These are phyloP conservation scores for Hypoxylon rickii DNA, from an alignment of 495 filamentous ascomycete species.

Conservation along the genomic window DNA sequence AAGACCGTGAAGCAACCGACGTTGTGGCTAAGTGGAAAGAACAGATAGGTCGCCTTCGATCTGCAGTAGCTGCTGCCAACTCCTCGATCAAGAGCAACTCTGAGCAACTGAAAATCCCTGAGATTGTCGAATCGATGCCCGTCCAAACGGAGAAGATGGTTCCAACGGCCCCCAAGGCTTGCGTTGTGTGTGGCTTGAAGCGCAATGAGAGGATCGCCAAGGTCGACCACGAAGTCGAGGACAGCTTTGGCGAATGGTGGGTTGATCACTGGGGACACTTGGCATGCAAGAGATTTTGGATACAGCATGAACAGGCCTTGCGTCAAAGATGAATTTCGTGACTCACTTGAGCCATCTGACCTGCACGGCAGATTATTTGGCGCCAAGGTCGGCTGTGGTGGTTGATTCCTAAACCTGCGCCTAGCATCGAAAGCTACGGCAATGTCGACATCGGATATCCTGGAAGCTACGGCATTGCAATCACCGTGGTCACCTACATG, in stretches of 20 bases:
- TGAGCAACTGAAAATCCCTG: constrained; percentile 61
- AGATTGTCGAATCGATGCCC: constrained; percentile 65
- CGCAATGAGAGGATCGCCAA: constrained; percentile 78
- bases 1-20: constrained; percentile 86
- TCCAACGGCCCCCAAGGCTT: constrained; percentile 72
- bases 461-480: neutral
- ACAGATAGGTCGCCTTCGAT: constrained; percentile 64
- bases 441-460: neutral
- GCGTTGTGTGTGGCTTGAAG: constrained; percentile 85
- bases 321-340: constrained; percentile 67
- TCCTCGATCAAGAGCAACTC: constrained; percentile 35
- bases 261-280: constrained; percentile 85
- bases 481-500: neutral
- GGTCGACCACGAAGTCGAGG: constrained; percentile 77
- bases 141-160: constrained; percentile 67
- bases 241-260: constrained; percentile 97
- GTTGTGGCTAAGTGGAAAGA: constrained; percentile 73
- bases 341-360: too few species aligned
- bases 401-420: neutral
- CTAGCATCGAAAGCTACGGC: neutral
- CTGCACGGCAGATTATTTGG: neutral
- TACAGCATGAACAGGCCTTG: constrained; percentile 67
- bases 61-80: constrained; percentile 60
- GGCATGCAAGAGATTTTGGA: constrained; percentile 84
- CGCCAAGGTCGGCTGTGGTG: constrained; percentile 1